Evolutionary conservation across 192 early-diverging fungal genomes (phyloP).

Genomic region (Obelidium mucronatum): DNA sequence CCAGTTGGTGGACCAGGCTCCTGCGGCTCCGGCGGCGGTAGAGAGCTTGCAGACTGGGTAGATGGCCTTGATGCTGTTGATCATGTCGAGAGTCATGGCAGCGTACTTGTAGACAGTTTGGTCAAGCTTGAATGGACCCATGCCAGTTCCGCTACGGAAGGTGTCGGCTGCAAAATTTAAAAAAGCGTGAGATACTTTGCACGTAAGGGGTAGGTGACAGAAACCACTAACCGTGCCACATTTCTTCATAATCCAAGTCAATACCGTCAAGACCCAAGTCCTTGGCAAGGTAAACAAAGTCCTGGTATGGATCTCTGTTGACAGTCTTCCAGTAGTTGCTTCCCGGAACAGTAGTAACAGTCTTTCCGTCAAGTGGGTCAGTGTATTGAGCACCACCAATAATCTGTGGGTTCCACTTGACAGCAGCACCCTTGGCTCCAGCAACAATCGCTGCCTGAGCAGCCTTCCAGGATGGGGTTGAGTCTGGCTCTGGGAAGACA

Average conservation of each 20-base stretch:
- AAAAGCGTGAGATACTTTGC: background rate
- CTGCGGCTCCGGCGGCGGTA: slow-evolving; percentile 29
- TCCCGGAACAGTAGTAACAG: slow-evolving; percentile 16
- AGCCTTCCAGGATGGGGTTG: slow-evolving; percentile 17
- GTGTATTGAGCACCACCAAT: slow-evolving; percentile 17
- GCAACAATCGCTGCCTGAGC: background rate
- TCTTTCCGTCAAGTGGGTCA: slow-evolving; percentile 14
- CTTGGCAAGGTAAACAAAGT: slow-evolving; percentile 24
- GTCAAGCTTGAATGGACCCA: slow-evolving; percentile 24
- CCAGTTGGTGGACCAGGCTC: slow-evolving; percentile 27
- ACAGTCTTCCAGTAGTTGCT: background rate
- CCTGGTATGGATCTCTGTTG: slow-evolving; percentile 20
- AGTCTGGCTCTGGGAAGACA: slow-evolving; percentile 30
- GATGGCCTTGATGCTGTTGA: background rate
- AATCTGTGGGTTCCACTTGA: slow-evolving; percentile 22
- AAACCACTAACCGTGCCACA: slow-evolving; percentile 19
- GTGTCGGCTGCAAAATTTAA: slow-evolving; percentile 16
- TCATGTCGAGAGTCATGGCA: slow-evolving; percentile 14
- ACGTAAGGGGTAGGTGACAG: background rate
- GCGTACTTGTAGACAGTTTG: slow-evolving; percentile 40
- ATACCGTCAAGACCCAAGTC: slow-evolving; percentile 25
- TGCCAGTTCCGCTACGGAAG: slow-evolving; percentile 1
- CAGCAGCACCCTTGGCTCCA: background rate
- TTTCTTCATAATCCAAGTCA: slow-evolving; percentile 31
- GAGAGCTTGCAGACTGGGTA: slow-evolving; percentile 26